Evolutionary conservation across 2,329 filamentous ascomycete species (phyloP).

Genomic region (Cercospora zeina): DNA sequence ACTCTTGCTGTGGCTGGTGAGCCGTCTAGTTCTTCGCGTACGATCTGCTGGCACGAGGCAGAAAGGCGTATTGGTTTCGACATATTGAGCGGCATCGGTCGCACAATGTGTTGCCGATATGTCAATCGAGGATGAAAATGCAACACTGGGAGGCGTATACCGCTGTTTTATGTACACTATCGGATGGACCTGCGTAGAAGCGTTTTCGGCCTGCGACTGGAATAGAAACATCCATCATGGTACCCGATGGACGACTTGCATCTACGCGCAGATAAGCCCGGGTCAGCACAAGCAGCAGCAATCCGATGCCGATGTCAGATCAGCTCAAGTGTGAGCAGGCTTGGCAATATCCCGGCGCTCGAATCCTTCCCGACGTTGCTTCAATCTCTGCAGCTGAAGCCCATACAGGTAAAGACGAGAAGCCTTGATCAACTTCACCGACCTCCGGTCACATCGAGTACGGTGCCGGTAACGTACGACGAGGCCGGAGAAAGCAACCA

Average conservation of each 20-base stretch:
- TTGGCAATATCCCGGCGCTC: conserved; percentile 4
- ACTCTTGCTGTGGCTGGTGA: conserved; percentile 23
- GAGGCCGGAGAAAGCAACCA: conserved; percentile 32
- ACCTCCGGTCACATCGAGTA: conserved; percentile 31
- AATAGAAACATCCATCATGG: not conserved
- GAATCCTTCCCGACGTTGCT: conserved; percentile 5
- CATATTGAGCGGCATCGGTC: conserved; percentile 1
- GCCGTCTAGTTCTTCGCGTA: conserved; percentile 23
- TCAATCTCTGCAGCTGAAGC: not conserved
- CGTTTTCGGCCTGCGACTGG: not conserved
- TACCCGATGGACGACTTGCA: not conserved
- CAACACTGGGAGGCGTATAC: not conserved
- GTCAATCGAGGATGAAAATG: too few species aligned
- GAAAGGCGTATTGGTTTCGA: conserved; percentile 23
- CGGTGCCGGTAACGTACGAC: conserved; percentile 29
- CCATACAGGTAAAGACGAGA: not conserved
- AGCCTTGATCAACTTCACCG: conserved; percentile 15
- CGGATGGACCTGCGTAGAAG: not conserved
- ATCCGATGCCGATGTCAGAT: conserved; percentile 6
- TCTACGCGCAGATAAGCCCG: not conserved
- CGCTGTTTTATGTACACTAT: not conserved
- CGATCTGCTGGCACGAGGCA: conserved; percentile 32
- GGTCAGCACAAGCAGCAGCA: not conserved
- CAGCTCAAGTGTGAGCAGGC: conserved; percentile 6
- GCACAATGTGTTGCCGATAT: not conserved